phyloP scores from a whole-genome alignment of 768 basidiomycete genomes.

The Ephemerocybe angulata region DNA sequence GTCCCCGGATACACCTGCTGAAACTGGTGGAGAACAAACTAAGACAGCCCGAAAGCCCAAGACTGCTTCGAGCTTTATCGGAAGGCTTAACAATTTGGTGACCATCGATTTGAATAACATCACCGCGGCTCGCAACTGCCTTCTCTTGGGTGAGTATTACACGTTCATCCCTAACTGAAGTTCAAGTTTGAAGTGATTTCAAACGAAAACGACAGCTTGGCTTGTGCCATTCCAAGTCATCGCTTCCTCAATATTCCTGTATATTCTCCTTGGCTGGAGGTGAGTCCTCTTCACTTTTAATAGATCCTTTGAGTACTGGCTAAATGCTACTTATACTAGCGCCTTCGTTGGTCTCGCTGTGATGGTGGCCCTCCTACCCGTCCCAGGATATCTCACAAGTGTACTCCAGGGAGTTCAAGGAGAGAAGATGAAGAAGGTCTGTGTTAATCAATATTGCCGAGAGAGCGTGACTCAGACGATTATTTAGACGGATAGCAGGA shows the following conservation, averaged over 20 bases:
- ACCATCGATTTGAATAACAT: constrained; percentile 51
- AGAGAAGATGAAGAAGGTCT: constrained; percentile 57
- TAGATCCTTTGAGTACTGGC: background rate
- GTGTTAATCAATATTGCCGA: constrained; percentile 46
- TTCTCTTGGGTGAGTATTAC: constrained; percentile 10
- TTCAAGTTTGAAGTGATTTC: too few relatives aligned
- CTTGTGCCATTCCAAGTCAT: constrained; percentile 41
- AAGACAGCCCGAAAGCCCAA: background rate
- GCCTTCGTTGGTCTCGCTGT: constrained; percentile 5
- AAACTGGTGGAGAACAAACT: too few relatives aligned
- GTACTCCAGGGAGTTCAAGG: constrained; percentile 45
- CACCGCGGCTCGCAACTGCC: constrained; percentile 20
- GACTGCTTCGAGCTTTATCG: constrained; percentile 43
- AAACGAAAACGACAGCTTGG: constrained; percentile 23
- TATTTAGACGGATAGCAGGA: constrained; percentile 49
- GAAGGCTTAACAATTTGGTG: constrained; percentile 72
- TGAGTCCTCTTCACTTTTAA: constrained; percentile 10
- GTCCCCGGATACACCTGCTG: background rate
- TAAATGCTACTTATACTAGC: background rate
- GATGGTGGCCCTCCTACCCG: constrained; percentile 8
- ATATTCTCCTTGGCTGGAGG: constrained; percentile 46
- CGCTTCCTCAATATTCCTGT: constrained; percentile 41
- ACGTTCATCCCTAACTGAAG: background rate
- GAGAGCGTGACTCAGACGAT: constrained; percentile 32
- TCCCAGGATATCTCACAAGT: constrained; percentile 28